phyloP scores from a whole-genome alignment of 345 rosid species.

The Melaleuca quinquenervia region DNA sequence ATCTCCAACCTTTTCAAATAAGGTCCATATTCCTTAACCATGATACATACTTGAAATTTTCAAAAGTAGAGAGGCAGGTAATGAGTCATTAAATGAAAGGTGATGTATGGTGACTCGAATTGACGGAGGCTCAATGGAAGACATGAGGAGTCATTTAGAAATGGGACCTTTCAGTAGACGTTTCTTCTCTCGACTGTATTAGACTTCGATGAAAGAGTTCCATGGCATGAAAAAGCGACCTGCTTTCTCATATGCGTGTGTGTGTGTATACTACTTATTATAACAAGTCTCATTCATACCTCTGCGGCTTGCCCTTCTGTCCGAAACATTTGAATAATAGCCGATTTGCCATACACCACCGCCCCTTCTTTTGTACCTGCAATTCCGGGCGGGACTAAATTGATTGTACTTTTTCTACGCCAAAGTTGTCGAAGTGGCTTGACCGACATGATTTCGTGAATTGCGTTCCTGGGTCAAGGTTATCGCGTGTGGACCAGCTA shows the following conservation, averaged over 20 bases:
- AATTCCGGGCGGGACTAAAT: not conserved
- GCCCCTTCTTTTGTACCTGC: not conserved
- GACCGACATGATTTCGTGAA: not conserved
- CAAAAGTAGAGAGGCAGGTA: not conserved
- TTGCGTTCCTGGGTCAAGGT: not conserved
- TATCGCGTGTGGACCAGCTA: not conserved
- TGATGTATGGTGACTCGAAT: not conserved
- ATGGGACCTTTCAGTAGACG: not conserved
- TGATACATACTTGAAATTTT: not conserved
- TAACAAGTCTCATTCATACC: not conserved
- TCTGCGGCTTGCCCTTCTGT: not conserved
- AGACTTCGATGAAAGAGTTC: not conserved
- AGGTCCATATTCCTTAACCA: not conserved
- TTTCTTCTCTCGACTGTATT: not conserved
- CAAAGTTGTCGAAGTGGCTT: not conserved
- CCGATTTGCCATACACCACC: not conserved
- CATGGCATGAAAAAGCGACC: not conserved
- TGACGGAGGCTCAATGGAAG: not conserved
- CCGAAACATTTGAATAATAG: not conserved
- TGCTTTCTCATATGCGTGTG: not conserved
- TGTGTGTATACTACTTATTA: not conserved
- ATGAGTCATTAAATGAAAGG: not conserved
- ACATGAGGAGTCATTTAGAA: not conserved
- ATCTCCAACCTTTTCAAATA: not conserved
- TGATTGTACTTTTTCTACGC: not conserved